Evolutionary conservation across 2,329 filamentous ascomycete genomes (phyloP).

Genomic region (Juglanconis oblonga): DNA sequence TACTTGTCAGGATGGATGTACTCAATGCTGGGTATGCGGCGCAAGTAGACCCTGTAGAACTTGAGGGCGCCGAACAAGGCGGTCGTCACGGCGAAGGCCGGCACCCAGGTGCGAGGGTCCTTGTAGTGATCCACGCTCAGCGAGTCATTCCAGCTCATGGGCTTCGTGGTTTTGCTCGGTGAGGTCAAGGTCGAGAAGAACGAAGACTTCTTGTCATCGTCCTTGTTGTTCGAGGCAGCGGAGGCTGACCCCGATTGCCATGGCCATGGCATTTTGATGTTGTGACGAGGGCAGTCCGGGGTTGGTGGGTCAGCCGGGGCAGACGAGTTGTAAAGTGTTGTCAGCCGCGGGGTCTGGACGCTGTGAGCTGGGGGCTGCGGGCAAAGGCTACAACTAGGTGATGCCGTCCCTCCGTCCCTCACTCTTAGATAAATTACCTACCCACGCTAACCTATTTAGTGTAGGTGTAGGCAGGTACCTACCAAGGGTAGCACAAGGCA

Average conservation of each 20-base stretch:
- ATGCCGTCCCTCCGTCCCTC: too few species aligned
- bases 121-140: conserved; percentile 48
- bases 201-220: not conserved
- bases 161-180: conserved; percentile 21
- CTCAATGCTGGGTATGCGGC: conserved; percentile 75
- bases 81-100: conserved; percentile 52
- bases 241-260: conserved; percentile 15
- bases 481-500: too few species aligned
- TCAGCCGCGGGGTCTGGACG: conserved; percentile 1
- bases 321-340: not conserved
- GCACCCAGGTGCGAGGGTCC: conserved; percentile 52
- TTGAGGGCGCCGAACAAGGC: conserved; percentile 52
- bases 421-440: too few species aligned
- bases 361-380: not conserved
- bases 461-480: too few species aligned
- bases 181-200: not conserved
- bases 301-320: not conserved
- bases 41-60: conserved; percentile 73
- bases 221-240: not conserved
- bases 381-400: not conserved
- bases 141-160: conserved; percentile 38
- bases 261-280: conserved; percentile 18
- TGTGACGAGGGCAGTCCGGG: not conserved
- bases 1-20: conserved; percentile 75
- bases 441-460: too few species aligned